Evolutionary conservation across 352 stramenopile species (phyloP).

Genomic region (Phytophthora syringae): DNA sequence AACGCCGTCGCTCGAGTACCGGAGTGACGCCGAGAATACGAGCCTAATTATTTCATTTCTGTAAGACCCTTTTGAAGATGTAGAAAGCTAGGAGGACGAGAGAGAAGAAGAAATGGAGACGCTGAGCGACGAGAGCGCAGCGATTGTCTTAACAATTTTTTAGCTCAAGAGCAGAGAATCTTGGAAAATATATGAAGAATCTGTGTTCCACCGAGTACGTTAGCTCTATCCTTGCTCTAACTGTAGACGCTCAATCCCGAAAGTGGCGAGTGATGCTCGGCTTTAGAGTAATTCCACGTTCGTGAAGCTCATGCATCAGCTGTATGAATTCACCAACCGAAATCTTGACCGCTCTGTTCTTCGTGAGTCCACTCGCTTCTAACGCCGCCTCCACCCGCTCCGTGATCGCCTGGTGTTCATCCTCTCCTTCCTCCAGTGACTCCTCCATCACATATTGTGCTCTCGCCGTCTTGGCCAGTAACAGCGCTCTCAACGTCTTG

Average conservation of each 20-base stretch:
- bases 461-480: constrained; percentile 71
- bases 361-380: constrained; percentile 45
- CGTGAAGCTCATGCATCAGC: constrained; percentile 58
- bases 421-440: constrained; percentile 22
- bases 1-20: constrained; percentile 11
- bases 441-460: constrained; percentile 37
- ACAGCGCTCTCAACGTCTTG: constrained; percentile 81
- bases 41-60: constrained; percentile 48
- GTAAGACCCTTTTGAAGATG: constrained; percentile 44
- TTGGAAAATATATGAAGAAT: constrained; percentile 22
- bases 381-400: constrained; percentile 58
- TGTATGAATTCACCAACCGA: constrained; percentile 63
- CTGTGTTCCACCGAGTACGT: constrained; percentile 5
- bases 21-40: constrained; percentile 25
- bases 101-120: constrained; percentile 36
- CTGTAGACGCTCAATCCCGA: constrained; percentile 38
- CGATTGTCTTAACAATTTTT: constrained; percentile 1
- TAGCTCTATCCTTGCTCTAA: constrained; percentile 1
- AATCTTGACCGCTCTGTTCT: constrained; percentile 71
- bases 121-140: constrained; percentile 12
- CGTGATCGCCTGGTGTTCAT: constrained; percentile 47
- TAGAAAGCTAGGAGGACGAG: constrained; percentile 40
- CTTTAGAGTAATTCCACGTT: constrained; percentile 52
- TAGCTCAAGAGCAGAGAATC: constrained; percentile 4
- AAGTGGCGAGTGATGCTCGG: constrained; percentile 78